phyloP scores from a whole-genome alignment of 2,329 filamentous ascomycete species.

The Allantophomopsis lycopodina region DNA sequence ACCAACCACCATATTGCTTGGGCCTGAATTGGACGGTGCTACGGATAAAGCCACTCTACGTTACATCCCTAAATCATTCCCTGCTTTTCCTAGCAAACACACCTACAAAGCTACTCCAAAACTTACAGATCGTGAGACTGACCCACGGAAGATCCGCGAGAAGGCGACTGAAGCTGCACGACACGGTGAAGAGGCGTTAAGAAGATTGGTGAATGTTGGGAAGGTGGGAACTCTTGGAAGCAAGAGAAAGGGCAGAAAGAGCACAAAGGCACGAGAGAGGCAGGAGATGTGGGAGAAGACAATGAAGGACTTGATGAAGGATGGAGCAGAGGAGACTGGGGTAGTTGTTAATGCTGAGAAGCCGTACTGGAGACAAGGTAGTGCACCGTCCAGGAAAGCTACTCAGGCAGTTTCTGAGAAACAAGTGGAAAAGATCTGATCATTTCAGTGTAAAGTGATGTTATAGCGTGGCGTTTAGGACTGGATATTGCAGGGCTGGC shows the following conservation, averaged over 20 bases:
- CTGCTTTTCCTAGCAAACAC: slow-evolving; percentile 48
- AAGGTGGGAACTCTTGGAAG: slow-evolving; percentile 54
- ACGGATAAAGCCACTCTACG: slow-evolving; percentile 37
- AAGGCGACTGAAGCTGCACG: slow-evolving; percentile 45
- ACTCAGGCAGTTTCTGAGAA: background rate
- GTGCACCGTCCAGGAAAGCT: background rate
- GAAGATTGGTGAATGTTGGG: slow-evolving; percentile 43
- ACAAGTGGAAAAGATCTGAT: background rate
- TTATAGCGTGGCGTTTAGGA: background rate
- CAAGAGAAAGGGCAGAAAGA: slow-evolving; percentile 33
- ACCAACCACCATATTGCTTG: slow-evolving; percentile 22
- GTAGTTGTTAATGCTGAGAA: slow-evolving; percentile 49
- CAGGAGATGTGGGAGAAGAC: slow-evolving; percentile 47
- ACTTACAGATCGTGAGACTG: slow-evolving; percentile 27
- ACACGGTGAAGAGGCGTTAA: slow-evolving; percentile 46
- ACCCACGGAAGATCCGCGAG: slow-evolving; percentile 43
- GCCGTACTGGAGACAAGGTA: slow-evolving; percentile 31
- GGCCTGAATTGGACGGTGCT: slow-evolving; percentile 42
- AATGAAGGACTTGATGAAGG: slow-evolving; percentile 35
- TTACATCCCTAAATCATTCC: slow-evolving; percentile 45
- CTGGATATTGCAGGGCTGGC: background rate
- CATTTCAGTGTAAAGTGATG: background rate
- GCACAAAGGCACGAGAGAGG: slow-evolving; percentile 36
- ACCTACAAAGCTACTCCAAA: slow-evolving; percentile 47
- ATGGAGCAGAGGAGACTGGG: slow-evolving; percentile 37